Percentiles rank a stretch among this genome's conserved stretches.
phyloP scores from a whole-genome alignment of 73 alveolate genomes.

The Uronychia binucleata region DNA sequence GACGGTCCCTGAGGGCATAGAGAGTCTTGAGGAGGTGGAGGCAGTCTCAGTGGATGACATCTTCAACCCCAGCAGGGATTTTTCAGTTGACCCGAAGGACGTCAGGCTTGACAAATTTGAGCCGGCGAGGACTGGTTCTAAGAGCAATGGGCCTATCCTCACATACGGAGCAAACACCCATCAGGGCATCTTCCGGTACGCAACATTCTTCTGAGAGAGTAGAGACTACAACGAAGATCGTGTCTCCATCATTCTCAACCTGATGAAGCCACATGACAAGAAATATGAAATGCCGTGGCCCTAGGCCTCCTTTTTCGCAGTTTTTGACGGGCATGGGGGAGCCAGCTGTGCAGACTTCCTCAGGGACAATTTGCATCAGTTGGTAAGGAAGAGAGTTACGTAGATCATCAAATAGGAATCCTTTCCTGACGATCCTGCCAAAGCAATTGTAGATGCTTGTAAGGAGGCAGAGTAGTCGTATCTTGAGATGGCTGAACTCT shows the following conservation, averaged over 20 bases:
- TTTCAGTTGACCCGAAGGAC: background rate
- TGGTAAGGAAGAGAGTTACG: constrained; percentile 25
- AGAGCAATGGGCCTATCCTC: constrained; percentile 44
- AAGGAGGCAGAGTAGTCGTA: constrained; percentile 60
- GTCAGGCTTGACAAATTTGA: background rate
- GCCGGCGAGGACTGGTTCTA: background rate
- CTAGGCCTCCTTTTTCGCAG: constrained; percentile 48
- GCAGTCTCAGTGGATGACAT: background rate
- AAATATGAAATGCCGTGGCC: constrained; percentile 49
- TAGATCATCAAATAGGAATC: constrained; percentile 53
- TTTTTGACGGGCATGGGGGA: constrained; percentile 67
- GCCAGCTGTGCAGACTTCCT: constrained; percentile 58
- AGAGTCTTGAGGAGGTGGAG: background rate
- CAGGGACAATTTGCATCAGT: constrained; percentile 49
- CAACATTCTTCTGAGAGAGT: no score
- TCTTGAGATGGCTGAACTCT: constrained; percentile 45
- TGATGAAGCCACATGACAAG: constrained; percentile 62
- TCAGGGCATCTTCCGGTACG: constrained; percentile 63
- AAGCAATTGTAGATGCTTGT: constrained; percentile 52
- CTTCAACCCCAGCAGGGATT: background rate
- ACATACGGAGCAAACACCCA: constrained; percentile 69
- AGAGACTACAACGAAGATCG: constrained; percentile 79
- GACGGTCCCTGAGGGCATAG: no score
- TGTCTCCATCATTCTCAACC: constrained; percentile 60
- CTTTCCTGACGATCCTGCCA: constrained; percentile 41